Evolutionary conservation across 768 basidiomycete genomes (phyloP).

Genomic region (Boletus vermiculosoides): DNA sequence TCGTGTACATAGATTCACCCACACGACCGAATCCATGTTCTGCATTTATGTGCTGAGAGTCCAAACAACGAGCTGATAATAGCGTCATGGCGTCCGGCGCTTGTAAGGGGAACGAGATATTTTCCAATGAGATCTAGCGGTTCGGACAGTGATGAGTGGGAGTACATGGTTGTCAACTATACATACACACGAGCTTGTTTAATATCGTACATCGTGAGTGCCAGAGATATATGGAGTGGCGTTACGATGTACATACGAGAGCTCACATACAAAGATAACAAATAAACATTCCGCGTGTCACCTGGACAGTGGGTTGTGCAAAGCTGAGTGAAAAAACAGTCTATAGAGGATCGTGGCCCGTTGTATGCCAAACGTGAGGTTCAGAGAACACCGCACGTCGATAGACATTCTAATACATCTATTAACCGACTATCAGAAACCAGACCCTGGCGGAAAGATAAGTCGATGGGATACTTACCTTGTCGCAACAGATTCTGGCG

Average conservation of each 20-base stretch:
- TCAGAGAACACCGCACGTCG: not conserved
- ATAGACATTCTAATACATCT: not conserved
- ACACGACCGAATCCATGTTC: not conserved
- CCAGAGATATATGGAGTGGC: not conserved
- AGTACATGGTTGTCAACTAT: conserved; percentile 27
- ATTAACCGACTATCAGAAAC: conserved; percentile 16
- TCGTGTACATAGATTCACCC: not conserved
- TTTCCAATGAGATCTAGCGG: not conserved
- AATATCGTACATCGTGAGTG: not conserved
- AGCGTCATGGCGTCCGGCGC: not conserved
- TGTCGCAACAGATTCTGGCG: not conserved
- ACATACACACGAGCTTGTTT: not conserved
- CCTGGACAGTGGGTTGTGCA: not conserved
- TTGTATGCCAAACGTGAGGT: not conserved
- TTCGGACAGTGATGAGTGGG: conserved; percentile 13
- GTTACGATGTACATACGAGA: not conserved
- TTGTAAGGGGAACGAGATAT: not conserved
- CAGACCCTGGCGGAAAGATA: not conserved
- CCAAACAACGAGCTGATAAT: not conserved
- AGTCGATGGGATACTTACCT: not conserved
- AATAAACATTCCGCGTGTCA: conserved; percentile 6
- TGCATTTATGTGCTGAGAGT: not conserved
- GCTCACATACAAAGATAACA: conserved; percentile 20
- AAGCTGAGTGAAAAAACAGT: conserved; percentile 10
- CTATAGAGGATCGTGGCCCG: not conserved